phyloP scores from a whole-genome alignment of 768 basidiomycete genomes.

The Fomitopsis pulvina region DNA sequence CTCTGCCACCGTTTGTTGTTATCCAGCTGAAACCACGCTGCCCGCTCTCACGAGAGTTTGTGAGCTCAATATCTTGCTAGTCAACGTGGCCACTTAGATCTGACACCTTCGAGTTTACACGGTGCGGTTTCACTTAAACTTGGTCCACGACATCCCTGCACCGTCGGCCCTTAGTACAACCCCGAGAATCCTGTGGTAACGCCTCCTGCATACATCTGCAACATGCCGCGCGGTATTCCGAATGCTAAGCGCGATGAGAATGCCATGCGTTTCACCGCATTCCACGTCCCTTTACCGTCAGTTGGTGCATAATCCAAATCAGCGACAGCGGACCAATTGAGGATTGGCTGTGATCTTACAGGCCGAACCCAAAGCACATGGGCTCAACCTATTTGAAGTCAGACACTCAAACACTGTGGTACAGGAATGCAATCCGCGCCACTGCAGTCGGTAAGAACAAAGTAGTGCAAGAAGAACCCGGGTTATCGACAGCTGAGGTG shows the following conservation, averaged over 20 bases:
- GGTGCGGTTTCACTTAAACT: no score
- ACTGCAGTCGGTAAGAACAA: conserved; percentile 36
- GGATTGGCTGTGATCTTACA: conserved; percentile 21
- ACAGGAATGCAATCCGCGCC: conserved; percentile 46
- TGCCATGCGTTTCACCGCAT: conserved; percentile 74
- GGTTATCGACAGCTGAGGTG: conserved; percentile 37
- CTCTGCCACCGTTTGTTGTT: no score
- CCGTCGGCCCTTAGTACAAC: no score
- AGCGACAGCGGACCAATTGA: not conserved
- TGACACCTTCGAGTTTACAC: no score
- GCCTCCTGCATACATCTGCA: not conserved
- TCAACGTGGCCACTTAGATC: no score
- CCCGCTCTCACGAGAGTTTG: no score
- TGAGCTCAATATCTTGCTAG: no score
- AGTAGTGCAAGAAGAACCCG: conserved; percentile 33
- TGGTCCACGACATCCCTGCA: not conserved
- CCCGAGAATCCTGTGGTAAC: no score
- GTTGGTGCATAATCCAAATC: conserved; percentile 14
- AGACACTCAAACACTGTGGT: conserved; percentile 70
- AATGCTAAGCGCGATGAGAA: conserved; percentile 77
- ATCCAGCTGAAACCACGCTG: no score
- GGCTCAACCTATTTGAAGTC: conserved; percentile 73
- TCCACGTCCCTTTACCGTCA: conserved; percentile 73
- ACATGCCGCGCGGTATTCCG: conserved; percentile 81
- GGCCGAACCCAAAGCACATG: conserved; percentile 76